A percentile compares a stretch with the other conserved stretches of the same genome.
Evolutionary conservation across 257 asterid species (phyloP).

Genomic region (Paulownia fortunei): DNA sequence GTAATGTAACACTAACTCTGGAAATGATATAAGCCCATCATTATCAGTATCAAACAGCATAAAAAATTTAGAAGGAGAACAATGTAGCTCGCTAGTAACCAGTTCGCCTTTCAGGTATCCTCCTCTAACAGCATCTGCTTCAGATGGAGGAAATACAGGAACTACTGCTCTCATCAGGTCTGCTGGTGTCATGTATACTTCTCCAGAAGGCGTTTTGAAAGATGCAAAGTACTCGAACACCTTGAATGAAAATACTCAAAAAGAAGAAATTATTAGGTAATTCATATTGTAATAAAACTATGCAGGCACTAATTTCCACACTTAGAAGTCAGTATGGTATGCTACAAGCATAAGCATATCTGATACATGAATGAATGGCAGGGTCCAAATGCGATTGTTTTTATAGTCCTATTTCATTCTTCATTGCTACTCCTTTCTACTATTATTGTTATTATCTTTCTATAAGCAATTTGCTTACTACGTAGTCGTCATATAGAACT

Average conservation of each 20-base stretch:
- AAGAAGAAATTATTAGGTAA: not conserved
- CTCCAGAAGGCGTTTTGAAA: conserved; percentile 57
- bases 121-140: conserved; percentile 67
- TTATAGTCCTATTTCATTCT: too few relatives aligned
- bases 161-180: conserved; percentile 93
- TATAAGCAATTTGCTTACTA: too few relatives aligned
- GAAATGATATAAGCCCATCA: conserved; percentile 87
- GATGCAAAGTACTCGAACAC: conserved; percentile 97
- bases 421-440: too few relatives aligned
- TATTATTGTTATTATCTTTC: too few relatives aligned
- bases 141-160: conserved; percentile 92
- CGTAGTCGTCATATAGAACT: too few relatives aligned
- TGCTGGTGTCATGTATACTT: conserved; percentile 77
- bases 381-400: too few relatives aligned
- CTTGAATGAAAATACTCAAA: conserved; percentile 36
- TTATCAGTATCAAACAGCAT: conserved; percentile 88
- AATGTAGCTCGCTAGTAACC: conserved; percentile 51
- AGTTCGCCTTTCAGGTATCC: conserved; percentile 79
- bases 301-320: not conserved
- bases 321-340: not conserved
- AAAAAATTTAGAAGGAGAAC: conserved; percentile 79
- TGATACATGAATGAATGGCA: too few relatives aligned
- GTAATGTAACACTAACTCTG: conserved; percentile 64
- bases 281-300: not conserved
- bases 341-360: not conserved